phyloP scores from a whole-genome alignment of 2,329 filamentous ascomycete genomes.

The Trichoderma koningii region DNA sequence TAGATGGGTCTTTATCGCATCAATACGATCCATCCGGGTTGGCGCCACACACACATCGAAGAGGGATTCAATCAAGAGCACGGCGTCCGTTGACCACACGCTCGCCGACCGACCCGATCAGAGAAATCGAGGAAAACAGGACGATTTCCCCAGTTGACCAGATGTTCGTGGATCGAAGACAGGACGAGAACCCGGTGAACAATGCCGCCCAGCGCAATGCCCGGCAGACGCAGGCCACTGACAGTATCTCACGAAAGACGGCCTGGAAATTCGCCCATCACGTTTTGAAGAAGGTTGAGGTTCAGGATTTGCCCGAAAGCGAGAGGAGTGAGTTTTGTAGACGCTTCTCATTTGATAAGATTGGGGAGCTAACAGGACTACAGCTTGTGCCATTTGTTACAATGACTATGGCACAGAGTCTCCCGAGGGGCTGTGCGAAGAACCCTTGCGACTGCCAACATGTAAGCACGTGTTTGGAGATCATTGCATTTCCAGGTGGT shows the following conservation, averaged over 20 bases:
- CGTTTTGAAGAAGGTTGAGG: conserved; percentile 50
- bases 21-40: background rate
- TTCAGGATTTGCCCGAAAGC: conserved; percentile 48
- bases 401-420: conserved; percentile 60
- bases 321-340: conserved; percentile 49
- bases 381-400: conserved; percentile 66
- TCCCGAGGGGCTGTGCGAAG: conserved; percentile 60
- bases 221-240: conserved; percentile 50
- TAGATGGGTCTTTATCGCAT: background rate
- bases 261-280: conserved; percentile 51
- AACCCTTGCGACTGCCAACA: conserved; percentile 58
- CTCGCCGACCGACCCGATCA: conserved; percentile 32
- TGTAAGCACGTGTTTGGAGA: conserved; percentile 67
- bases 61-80: conserved; percentile 34
- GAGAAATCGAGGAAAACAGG: conserved; percentile 32
- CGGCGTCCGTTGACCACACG: conserved; percentile 35
- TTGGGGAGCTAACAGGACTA: conserved; percentile 26
- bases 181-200: conserved; percentile 28
- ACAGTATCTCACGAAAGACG: conserved; percentile 47
- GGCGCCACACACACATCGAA: conserved; percentile 32
- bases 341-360: background rate
- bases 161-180: conserved; percentile 5
- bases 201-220: conserved; percentile 40
- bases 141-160: background rate
- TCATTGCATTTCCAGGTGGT: conserved; percentile 66